phyloP scores from a whole-genome alignment of 2,329 filamentous ascomycete species.

The Claviceps sp. region DNA sequence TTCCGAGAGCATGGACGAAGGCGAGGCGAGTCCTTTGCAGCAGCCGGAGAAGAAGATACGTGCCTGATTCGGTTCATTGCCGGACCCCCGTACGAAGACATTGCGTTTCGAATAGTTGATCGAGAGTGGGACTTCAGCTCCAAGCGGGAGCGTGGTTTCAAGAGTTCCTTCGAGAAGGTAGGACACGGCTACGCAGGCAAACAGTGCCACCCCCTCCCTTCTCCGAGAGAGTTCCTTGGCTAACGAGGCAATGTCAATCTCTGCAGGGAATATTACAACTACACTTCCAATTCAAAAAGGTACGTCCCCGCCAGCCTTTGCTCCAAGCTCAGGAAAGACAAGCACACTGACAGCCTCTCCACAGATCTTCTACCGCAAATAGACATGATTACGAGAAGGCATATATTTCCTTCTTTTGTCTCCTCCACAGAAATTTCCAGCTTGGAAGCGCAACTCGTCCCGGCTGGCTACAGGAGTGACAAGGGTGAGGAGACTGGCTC shows the following conservation, averaged over 20 bases:
- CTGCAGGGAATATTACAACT: slow-evolving; percentile 60
- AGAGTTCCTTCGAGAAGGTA: slow-evolving; percentile 95
- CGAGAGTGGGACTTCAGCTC: slow-evolving; percentile 99
- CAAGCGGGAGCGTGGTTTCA: slow-evolving; percentile 88
- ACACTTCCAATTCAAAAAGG: slow-evolving; percentile 98
- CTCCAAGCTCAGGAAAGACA: neutral
- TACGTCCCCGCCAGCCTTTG: slow-evolving; percentile 19
- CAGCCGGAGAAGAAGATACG: slow-evolving; percentile 90
- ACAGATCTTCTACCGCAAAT: slow-evolving; percentile 9
- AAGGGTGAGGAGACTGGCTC: neutral
- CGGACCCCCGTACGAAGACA: slow-evolving; percentile 89
- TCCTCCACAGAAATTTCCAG: neutral
- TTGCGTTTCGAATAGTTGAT: slow-evolving; percentile 94
- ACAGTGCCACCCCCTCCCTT: slow-evolving; percentile 4
- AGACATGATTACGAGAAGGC: neutral
- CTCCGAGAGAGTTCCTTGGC: neutral
- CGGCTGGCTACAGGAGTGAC: neutral
- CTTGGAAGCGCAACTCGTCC: neutral
- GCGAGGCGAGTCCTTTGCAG: slow-evolving; percentile 81
- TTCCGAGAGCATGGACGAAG: slow-evolving; percentile 83
- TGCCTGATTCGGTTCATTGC: slow-evolving; percentile 93
- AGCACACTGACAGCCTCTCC: neutral
- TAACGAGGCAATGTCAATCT: neutral
- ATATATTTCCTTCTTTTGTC: neutral
- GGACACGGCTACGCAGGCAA: slow-evolving; percentile 17